phyloP scores from a whole-genome alignment of 1,139 yeast species.

The Pichia sp. region DNA sequence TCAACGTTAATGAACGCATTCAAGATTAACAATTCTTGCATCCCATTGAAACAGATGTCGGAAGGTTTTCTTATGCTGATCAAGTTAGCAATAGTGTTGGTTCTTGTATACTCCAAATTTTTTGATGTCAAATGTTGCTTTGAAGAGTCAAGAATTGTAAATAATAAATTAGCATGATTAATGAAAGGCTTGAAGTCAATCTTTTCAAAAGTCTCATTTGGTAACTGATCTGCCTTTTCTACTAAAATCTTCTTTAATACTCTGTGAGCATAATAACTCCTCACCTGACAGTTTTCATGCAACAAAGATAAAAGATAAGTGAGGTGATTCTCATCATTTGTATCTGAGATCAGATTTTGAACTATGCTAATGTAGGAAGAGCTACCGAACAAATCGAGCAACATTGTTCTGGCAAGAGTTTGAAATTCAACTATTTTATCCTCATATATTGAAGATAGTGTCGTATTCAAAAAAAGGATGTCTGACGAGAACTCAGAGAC shows the following conservation, averaged over 20 bases:
- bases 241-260: conserved; percentile 25
- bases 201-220: conserved; percentile 17
- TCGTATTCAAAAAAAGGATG: conserved; percentile 28
- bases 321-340: not conserved
- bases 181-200: conserved; percentile 16
- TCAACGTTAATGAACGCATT: conserved; percentile 43
- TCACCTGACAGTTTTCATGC: not conserved
- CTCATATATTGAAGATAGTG: not conserved
- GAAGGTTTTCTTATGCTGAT: conserved; percentile 45
- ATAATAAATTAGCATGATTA: conserved; percentile 37
- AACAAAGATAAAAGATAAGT: not conserved
- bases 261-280: conserved; percentile 26
- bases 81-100: conserved; percentile 59
- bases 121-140: conserved; percentile 36
- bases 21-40: conserved; percentile 47
- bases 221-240: conserved; percentile 23
- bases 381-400: not conserved
- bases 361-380: not conserved
- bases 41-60: conserved; percentile 41
- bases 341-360: not conserved
- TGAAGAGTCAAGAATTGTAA: conserved; percentile 38
- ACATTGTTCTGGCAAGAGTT: not conserved
- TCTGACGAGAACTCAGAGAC: conserved; percentile 37
- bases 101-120: conserved; percentile 51
- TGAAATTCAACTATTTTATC: conserved; percentile 15